phyloP scores from a whole-genome alignment of 2,329 filamentous ascomycete species.

The Chrysosphaeria jannelii region DNA sequence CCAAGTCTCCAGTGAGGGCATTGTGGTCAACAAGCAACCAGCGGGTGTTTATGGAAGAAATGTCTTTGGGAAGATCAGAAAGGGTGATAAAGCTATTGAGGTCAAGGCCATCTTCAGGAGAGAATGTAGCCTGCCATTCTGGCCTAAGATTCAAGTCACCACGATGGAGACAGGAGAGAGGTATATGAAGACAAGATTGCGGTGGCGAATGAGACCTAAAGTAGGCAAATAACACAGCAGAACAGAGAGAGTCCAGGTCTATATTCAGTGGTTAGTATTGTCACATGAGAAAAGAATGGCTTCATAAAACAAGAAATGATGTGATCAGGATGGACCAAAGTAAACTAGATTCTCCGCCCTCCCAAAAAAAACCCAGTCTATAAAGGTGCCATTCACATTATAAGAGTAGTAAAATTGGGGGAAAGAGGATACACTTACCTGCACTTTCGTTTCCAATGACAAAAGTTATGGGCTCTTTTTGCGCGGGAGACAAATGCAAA shows the following conservation, averaged over 20 bases:
- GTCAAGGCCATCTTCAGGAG: slow-evolving; percentile 17
- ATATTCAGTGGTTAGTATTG: background rate
- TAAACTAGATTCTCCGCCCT: too few species aligned
- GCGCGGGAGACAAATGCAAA: slow-evolving; percentile 12
- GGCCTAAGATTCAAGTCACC: slow-evolving; percentile 40
- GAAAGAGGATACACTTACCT: slow-evolving; percentile 12
- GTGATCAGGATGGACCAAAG: too few species aligned
- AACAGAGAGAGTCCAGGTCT: slow-evolving; percentile 62
- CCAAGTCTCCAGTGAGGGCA: slow-evolving; percentile 30
- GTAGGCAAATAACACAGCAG: slow-evolving; percentile 44
- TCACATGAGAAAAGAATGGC: too few species aligned
- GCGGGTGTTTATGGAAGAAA: slow-evolving; percentile 23
- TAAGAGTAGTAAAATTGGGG: too few species aligned
- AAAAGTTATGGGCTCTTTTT: slow-evolving; percentile 22
- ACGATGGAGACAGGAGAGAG: slow-evolving; percentile 38
- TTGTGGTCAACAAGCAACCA: slow-evolving; percentile 69
- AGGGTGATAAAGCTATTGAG: slow-evolving; percentile 32
- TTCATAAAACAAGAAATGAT: background rate
- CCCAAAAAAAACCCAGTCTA: too few species aligned
- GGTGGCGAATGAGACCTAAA: slow-evolving; percentile 28
- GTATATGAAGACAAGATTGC: slow-evolving; percentile 26
- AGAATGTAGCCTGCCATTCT: slow-evolving; percentile 36
- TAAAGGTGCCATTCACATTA: too few species aligned
- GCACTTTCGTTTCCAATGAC: slow-evolving; percentile 39
- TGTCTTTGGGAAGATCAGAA: slow-evolving; percentile 14